These are phyloP conservation scores for Hymenoscyphus occultus DNA, from an alignment of 2,329 filamentous ascomycete species.

Conservation along the genomic window DNA sequence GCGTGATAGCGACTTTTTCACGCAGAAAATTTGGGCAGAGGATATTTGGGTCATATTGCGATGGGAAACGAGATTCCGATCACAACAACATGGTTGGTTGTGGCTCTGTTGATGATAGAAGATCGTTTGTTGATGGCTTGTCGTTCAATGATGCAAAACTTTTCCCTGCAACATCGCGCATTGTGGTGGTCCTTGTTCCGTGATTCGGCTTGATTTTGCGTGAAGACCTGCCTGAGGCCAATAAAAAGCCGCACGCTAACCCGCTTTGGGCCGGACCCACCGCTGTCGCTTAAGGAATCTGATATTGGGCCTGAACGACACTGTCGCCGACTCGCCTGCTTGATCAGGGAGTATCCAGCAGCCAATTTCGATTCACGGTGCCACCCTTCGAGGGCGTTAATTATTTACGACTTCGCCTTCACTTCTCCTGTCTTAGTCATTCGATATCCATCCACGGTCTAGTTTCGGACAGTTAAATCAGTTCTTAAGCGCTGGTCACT, in stretches of 20 bases:
- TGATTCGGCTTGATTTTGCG: neutral
- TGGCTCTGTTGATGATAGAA: slow-evolving; percentile 31
- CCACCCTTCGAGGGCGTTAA: neutral
- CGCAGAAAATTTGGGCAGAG: slow-evolving; percentile 30
- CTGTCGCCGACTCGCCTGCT: neutral
- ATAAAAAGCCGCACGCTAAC: neutral
- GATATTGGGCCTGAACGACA: neutral
- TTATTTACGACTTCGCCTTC: neutral
- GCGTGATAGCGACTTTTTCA: slow-evolving; percentile 29
- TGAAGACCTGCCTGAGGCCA: neutral
- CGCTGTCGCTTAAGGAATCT: too few species aligned
- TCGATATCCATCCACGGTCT: neutral
- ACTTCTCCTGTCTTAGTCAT: neutral
- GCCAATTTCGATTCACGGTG: neutral
- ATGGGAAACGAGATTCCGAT: slow-evolving; percentile 24
- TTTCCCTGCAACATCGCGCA: slow-evolving; percentile 5
- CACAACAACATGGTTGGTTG: slow-evolving; percentile 24
- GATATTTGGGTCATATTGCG: slow-evolving; percentile 29
- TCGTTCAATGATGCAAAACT: slow-evolving; percentile 10
- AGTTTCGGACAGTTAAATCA: neutral
- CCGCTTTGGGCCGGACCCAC: neutral
- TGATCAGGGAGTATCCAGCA: neutral
- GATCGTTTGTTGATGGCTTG: slow-evolving; percentile 6
- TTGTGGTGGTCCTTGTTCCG: neutral
- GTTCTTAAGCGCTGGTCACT: neutral